phyloP scores from a whole-genome alignment of 1,284 basidiomycete species.

The Tilletia setariae region DNA sequence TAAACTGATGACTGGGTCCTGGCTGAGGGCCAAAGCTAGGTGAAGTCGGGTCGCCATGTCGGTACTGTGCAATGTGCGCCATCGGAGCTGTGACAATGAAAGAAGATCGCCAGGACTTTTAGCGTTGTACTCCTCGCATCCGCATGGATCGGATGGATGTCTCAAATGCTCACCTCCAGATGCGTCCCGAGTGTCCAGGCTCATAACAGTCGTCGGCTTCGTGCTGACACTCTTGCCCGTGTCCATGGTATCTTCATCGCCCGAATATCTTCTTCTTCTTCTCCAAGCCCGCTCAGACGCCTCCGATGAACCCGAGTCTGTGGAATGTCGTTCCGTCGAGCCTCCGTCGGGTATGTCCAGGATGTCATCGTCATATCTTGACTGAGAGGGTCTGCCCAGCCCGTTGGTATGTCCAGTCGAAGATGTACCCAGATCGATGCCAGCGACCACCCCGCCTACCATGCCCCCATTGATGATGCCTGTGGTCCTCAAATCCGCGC shows the following conservation, averaged over 20 bases:
- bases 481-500: neutral
- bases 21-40: slow-evolving; percentile 15
- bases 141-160: no score
- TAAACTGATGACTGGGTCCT: neutral
- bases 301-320: neutral
- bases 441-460: neutral
- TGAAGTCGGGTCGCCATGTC: slow-evolving; percentile 52
- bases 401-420: no score
- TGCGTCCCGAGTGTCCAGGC: slow-evolving; percentile 63
- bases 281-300: slow-evolving; percentile 5
- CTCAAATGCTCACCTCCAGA: slow-evolving; percentile 18
- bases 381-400: no score
- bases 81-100: slow-evolving; percentile 55
- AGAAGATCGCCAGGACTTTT: neutral
- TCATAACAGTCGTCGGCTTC: slow-evolving; percentile 88
- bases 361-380: neutral
- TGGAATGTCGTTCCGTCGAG: neutral
- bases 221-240: slow-evolving; percentile 74
- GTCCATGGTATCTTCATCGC: slow-evolving; percentile 27
- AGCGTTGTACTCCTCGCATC: neutral
- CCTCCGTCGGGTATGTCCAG: slow-evolving; percentile 1
- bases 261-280: slow-evolving; percentile 14
- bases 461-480: neutral
- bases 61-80: slow-evolving; percentile 85
- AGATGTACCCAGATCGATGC: neutral